Percentiles rank a stretch among this genome's conserved stretches.
phyloP scores from a whole-genome alignment of 176 grass and related monocot genomes.

The Aegilops tauschii region DNA sequence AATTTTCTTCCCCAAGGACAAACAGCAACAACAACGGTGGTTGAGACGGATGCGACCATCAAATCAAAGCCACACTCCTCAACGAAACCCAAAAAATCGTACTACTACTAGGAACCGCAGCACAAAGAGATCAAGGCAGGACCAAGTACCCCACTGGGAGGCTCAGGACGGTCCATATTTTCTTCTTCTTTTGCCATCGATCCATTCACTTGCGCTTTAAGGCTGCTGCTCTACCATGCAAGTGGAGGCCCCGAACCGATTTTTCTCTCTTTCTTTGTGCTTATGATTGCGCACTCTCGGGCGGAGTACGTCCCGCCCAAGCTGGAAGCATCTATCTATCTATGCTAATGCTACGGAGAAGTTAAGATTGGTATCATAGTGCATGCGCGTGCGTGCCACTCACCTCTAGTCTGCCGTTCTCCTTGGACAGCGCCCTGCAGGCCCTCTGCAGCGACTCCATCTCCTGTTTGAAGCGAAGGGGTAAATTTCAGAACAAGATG shows the following conservation, averaged over 20 bases:
- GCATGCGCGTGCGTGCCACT: not conserved
- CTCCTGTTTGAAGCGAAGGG: slow-evolving; percentile 32
- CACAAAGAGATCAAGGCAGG: no score
- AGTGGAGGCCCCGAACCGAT: not conserved
- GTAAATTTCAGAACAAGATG: not conserved
- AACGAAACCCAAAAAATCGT: not conserved
- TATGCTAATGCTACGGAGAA: not conserved
- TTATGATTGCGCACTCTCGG: not conserved
- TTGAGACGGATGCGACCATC: slow-evolving; percentile 21
- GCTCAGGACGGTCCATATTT: not conserved
- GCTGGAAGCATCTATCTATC: slow-evolving; percentile 1
- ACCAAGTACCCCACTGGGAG: no score
- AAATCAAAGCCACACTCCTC: not conserved
- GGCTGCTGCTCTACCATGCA: not conserved
- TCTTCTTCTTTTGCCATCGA: not conserved
- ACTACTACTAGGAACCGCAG: no score
- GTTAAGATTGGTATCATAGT: not conserved
- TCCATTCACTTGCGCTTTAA: slow-evolving; percentile 25
- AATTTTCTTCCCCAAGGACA: not conserved
- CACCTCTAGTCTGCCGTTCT: slow-evolving; percentile 56
- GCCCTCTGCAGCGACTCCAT: slow-evolving; percentile 39
- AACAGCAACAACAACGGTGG: not conserved
- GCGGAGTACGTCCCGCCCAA: not conserved
- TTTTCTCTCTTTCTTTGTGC: no score
- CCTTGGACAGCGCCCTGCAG: slow-evolving; percentile 30